These are phyloP conservation scores for Acacia concinna DNA, from an alignment of 331 rosid species.

Conservation along the genomic window DNA sequence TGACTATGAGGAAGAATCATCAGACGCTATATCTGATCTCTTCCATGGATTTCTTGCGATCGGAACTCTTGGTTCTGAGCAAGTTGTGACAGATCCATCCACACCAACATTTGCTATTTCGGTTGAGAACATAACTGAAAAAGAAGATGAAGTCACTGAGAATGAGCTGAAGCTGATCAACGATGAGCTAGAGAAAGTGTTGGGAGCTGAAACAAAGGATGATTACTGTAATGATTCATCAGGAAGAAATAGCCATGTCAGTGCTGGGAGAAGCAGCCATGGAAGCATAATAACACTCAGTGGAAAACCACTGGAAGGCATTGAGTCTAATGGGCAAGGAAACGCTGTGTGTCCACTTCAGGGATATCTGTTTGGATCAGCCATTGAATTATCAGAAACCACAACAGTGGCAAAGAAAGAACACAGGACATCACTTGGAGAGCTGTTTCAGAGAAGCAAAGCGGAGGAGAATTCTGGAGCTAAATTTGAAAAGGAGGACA, in stretches of 20 bases:
- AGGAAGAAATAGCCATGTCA: slow-evolving; percentile 81
- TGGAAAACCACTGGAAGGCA: slow-evolving; percentile 69
- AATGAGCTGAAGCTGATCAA: slow-evolving; percentile 83
- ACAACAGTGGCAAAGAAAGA: slow-evolving; percentile 73
- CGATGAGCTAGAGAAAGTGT: slow-evolving; percentile 86
- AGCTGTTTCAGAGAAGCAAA: slow-evolving; percentile 84
- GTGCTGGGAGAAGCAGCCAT: slow-evolving; percentile 86
- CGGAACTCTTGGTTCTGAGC: slow-evolving; percentile 92
- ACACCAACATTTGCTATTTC: slow-evolving; percentile 83
- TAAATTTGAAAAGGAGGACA: slow-evolving; percentile 59
- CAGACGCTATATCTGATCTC: slow-evolving; percentile 56
- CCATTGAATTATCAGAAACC: slow-evolving; percentile 72
- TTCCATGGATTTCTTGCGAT: slow-evolving; percentile 97
- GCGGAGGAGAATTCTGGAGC: slow-evolving; percentile 62
- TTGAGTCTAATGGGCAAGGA: slow-evolving; percentile 53
- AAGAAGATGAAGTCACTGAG: slow-evolving; percentile 84
- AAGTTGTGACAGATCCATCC: slow-evolving; percentile 48
- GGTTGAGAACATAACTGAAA: slow-evolving; percentile 77
- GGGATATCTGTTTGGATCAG: slow-evolving; percentile 88
- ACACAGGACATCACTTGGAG: slow-evolving; percentile 92
- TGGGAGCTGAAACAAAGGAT: slow-evolving; percentile 75
- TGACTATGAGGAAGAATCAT: slow-evolving; percentile 58
- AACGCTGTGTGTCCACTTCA: slow-evolving; percentile 77
- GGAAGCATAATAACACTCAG: slow-evolving; percentile 79
- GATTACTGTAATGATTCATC: slow-evolving; percentile 70